Conservation (phyloP, 169 alveolate genomes). For the Miamiensis avidus region DNA sequence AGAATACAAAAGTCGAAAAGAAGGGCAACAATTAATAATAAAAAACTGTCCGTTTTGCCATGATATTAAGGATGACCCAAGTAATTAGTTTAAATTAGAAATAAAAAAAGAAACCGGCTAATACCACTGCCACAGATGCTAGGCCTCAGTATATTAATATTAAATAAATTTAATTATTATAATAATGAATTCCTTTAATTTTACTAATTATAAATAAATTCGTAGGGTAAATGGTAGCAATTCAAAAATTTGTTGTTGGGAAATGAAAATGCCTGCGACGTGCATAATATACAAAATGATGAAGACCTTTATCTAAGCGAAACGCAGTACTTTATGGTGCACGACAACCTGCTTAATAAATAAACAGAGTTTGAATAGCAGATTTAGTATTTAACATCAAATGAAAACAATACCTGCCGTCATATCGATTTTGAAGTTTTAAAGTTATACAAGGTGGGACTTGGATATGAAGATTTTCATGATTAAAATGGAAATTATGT, state of each 20-base stretch:
- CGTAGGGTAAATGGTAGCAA: constrained; percentile 59
- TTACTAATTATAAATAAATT: not conserved
- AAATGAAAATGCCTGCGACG: constrained; percentile 2
- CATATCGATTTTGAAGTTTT: constrained; percentile 76
- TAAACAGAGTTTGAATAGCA: constrained; percentile 44
- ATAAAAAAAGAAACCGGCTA: constrained; percentile 55
- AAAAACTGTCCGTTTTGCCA: constrained; percentile 74
- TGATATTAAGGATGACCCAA: constrained; percentile 57
- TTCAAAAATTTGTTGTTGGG: constrained; percentile 40
- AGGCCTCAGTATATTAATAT: not conserved
- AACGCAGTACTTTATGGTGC: constrained; percentile 26
- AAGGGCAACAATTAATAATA: constrained; percentile 10
- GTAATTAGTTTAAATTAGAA: constrained; percentile 55
- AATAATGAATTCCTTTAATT: too few relatives aligned
- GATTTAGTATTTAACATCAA: constrained; percentile 75
- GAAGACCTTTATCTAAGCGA: constrained; percentile 4
- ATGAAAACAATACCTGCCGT: constrained; percentile 53
- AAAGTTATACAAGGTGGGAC: constrained; percentile 84
- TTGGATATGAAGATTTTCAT: constrained; percentile 69
- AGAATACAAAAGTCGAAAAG: constrained; percentile 9
- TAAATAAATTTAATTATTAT: too few relatives aligned
- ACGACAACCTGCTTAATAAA: constrained; percentile 11
- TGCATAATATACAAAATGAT: not conserved
- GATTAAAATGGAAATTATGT: constrained; percentile 63
- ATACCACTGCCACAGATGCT: constrained; percentile 72